These are phyloP conservation scores for Entomortierella chlamydospora DNA, from an alignment of 192 early-diverging fungal species.

Conservation along the genomic window DNA sequence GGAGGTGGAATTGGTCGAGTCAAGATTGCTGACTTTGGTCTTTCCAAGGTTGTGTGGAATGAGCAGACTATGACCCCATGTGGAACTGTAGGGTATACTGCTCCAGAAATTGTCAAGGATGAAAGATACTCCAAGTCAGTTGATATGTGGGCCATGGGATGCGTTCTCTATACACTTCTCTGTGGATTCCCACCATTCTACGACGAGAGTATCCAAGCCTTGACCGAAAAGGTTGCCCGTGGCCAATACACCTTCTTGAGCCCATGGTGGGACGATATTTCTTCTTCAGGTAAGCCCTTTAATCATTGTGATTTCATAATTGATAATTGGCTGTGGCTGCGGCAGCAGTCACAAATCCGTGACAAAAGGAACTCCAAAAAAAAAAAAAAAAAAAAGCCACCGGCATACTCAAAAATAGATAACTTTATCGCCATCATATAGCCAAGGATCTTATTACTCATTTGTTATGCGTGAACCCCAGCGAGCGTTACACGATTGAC, in stretches of 20 bases:
- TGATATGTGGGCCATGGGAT: slow-evolving; percentile 91
- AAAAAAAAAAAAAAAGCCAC: too few relatives aligned
- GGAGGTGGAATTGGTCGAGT: slow-evolving; percentile 87
- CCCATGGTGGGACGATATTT: slow-evolving; percentile 94
- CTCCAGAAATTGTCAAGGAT: slow-evolving; percentile 90
- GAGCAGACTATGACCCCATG: slow-evolving; percentile 89
- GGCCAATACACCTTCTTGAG: slow-evolving; percentile 88
- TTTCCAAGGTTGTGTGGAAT: slow-evolving; percentile 89
- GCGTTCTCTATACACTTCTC: slow-evolving; percentile 87
- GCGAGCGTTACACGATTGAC: slow-evolving; percentile 79
- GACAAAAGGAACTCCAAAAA: too few relatives aligned
- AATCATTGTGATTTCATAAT: background rate
- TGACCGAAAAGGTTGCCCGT: slow-evolving; percentile 87
- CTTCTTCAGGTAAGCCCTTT: slow-evolving; percentile 59
- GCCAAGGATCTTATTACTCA: slow-evolving; percentile 80
- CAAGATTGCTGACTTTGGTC: slow-evolving; percentile 93
- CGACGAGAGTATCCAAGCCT: slow-evolving; percentile 78
- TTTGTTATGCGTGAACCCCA: slow-evolving; percentile 77
- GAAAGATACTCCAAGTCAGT: slow-evolving; percentile 84
- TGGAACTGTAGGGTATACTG: slow-evolving; percentile 94
- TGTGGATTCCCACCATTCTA: slow-evolving; percentile 89
- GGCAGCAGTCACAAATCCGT: too few relatives aligned
- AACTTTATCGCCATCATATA: too few relatives aligned
- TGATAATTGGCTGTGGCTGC: too few relatives aligned
- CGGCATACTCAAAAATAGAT: too few relatives aligned